Base-by-base conservation (phyloP, 2,329 filamentous ascomycete species). In the Cordyceps militaris region DNA sequence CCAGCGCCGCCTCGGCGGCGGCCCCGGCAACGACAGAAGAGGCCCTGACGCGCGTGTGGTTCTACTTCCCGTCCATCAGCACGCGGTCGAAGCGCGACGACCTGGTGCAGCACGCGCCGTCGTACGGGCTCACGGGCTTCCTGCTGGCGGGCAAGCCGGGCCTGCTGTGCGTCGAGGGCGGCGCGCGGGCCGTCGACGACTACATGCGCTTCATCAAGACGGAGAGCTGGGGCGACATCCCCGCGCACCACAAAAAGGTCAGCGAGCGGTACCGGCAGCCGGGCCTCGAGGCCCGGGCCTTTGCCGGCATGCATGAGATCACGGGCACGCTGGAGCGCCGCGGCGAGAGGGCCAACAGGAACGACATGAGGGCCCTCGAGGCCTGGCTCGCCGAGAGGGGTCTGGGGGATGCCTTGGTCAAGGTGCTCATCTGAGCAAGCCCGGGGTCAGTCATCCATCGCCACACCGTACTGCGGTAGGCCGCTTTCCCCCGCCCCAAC, bases 191-290 rank as follows among this genome's bases (percentile, higher is more conserved):
- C 26, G 75, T 85, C 2, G 81, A 85, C 57, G 76, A 75, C 10
- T 85, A 83, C 62, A 85, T 85, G 82, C 78, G 74, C 28, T 84
- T 80, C 58, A 84, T 85, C 69, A 84, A 84, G 68, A 84, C 80
- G 6, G 78, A 84, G 62, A 82, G 79, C 55, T 85, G 82, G 82
- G 78, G 80, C 0, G 82, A 85, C 65, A 84, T 85, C 6, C 82
- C 82, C 0, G 74, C 79, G 19, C 76, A 83, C 58, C 82, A 85
- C 61, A 85, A 85, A 62, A 85, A 85, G 63, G 81, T 85, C 38
- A 83, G 78, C 64, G 82, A 85, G 69, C 67, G 78, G 10, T 76
- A 74, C 58, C 66, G 79, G 1, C 78, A 82, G 64, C 63, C 64
- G 1, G 65, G 64, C 3, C 47, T 60, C 2, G 59, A 71, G 14